phyloP scores from a whole-genome alignment of 805 yeast species.

The Cyberlindnera americana region DNA sequence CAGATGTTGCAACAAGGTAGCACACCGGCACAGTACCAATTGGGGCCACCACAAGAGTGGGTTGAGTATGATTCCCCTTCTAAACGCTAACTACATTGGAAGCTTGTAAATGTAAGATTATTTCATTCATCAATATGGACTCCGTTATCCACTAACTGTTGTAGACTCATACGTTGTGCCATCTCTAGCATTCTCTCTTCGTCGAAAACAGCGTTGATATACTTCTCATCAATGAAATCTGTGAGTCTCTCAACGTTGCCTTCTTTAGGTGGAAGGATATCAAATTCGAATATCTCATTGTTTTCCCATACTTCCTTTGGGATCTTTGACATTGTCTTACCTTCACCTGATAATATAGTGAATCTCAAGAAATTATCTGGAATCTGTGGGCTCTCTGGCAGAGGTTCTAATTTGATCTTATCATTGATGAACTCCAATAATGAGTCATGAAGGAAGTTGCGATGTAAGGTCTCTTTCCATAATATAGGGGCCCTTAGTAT shows the following conservation, averaged over 20 bases:
- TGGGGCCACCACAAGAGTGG: conserved; percentile 9
- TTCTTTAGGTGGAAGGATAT: conserved; percentile 61
- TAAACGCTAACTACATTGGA: conserved; percentile 1
- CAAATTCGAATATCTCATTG: conserved; percentile 65
- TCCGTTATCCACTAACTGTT: conserved; percentile 21
- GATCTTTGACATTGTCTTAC: conserved; percentile 63
- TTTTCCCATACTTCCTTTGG: conserved; percentile 60
- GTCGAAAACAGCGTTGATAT: conserved; percentile 20
- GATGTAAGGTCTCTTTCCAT: conserved; percentile 49
- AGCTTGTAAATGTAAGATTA: neutral
- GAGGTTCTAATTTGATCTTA: conserved; percentile 13
- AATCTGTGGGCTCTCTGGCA: conserved; percentile 29
- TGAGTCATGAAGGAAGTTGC: conserved; percentile 46
- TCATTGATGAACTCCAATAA: conserved; percentile 29
- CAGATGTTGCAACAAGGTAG: conserved; percentile 6
- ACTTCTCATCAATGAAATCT: conserved; percentile 32
- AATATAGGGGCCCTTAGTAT: conserved; percentile 49
- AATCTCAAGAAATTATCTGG: conserved; percentile 66
- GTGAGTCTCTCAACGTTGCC: conserved; percentile 38
- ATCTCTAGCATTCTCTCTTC: conserved; percentile 27
- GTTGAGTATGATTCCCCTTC: conserved; percentile 3
- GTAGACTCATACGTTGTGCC: conserved; percentile 26
- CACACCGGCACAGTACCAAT: conserved; percentile 6
- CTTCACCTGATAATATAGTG: conserved; percentile 68
- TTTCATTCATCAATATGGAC: conserved; percentile 4